Evolutionary conservation across 2,329 filamentous ascomycete species (phyloP).

Genomic region (Xylariaceae sp.): DNA sequence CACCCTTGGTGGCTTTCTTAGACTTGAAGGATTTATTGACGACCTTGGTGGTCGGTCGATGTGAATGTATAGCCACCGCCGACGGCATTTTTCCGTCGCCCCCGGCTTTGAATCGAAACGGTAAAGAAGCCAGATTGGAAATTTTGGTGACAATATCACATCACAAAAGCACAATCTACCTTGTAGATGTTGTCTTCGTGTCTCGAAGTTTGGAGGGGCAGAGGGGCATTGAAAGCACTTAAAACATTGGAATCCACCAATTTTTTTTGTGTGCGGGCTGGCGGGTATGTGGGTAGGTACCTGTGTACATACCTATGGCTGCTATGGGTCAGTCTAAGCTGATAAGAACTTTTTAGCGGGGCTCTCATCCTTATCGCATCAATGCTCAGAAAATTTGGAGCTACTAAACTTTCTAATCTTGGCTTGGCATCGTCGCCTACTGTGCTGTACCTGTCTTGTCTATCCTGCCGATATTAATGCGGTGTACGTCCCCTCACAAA

Average conservation of each 20-base stretch:
- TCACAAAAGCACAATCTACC: neutral
- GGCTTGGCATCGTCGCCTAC: conserved; percentile 16
- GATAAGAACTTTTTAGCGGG: conserved; percentile 21
- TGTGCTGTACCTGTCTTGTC: neutral
- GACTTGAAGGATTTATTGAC: conserved; percentile 91
- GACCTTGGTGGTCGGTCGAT: conserved; percentile 89
- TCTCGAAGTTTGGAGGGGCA: conserved; percentile 20
- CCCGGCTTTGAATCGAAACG: conserved; percentile 87
- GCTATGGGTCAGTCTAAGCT: conserved; percentile 15
- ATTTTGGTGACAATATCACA: neutral
- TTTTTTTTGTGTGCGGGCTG: conserved; percentile 20
- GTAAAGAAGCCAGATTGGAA: conserved; percentile 68
- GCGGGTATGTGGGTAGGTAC: conserved; percentile 9
- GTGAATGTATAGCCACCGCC: conserved; percentile 72
- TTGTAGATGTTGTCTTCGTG: conserved; percentile 1
- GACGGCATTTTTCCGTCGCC: conserved; percentile 75
- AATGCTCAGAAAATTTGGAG: conserved; percentile 21
- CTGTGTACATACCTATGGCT: too few relatives aligned
- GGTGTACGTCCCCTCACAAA: neutral
- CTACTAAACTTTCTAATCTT: conserved; percentile 9
- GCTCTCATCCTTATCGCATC: conserved; percentile 14
- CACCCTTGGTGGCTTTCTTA: conserved; percentile 84
- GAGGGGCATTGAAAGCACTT: conserved; percentile 23
- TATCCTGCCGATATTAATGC: neutral
- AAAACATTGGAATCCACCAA: conserved; percentile 9